Conservation (phyloP, 1,139 yeast genomes). For the Blastobotrys niveus region DNA sequence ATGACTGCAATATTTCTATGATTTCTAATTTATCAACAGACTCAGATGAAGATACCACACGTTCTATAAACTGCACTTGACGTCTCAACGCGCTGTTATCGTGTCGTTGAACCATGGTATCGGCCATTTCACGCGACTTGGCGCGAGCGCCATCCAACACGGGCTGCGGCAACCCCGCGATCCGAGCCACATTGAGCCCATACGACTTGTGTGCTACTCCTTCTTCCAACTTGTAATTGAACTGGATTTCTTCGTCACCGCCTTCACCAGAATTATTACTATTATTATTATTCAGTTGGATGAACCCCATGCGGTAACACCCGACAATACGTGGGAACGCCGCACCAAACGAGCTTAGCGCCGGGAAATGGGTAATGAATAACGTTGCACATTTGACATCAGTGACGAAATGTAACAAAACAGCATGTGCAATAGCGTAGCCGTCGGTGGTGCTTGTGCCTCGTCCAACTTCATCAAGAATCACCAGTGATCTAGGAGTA, state of each 20-base stretch:
- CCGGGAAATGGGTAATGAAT: constrained; percentile 88
- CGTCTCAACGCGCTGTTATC: not conserved
- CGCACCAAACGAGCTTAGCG: constrained; percentile 49
- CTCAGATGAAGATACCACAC: not conserved
- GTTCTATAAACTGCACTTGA: not conserved
- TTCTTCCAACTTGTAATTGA: constrained; percentile 31
- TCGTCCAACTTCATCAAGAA: constrained; percentile 63
- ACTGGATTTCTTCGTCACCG: too few relatives aligned
- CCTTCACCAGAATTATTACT: constrained; percentile 13
- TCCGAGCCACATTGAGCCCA: constrained; percentile 37
- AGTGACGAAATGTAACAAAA: constrained; percentile 56
- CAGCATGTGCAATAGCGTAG: constrained; percentile 74
- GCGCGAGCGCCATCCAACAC: constrained; percentile 28
- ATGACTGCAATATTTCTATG: constrained; percentile 4
- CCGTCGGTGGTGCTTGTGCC: constrained; percentile 90
- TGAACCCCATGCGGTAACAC: constrained; percentile 73
- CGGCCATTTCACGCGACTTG: constrained; percentile 14
- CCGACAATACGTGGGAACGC: constrained; percentile 37
- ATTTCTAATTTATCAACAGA: not conserved
- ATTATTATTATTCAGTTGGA: constrained; percentile 36
- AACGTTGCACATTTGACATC: constrained; percentile 51
- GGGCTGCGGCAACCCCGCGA: constrained; percentile 33
- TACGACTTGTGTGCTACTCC: constrained; percentile 35
- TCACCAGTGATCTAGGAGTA: constrained; percentile 49
- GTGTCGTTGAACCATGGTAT: not conserved